phyloP scores from a whole-genome alignment of 2,329 filamentous ascomycete species.

The Alternaria angustiovoidea region DNA sequence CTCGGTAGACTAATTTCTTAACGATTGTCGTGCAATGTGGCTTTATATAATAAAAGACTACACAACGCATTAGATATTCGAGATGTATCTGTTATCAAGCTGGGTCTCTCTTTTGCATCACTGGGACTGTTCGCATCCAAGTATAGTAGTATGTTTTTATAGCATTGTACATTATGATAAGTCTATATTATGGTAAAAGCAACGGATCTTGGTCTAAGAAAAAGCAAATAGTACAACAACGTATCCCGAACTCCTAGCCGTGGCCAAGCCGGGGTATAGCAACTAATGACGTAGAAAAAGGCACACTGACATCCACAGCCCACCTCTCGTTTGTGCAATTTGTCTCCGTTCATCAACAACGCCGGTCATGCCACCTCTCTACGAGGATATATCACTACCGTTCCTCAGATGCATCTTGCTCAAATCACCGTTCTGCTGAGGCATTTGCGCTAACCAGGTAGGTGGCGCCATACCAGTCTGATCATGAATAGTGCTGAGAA shows the following conservation, averaged over 20 bases:
- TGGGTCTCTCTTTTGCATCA: too few species aligned
- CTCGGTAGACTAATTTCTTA: too few species aligned
- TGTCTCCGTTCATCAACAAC: background rate
- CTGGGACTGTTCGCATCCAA: too few species aligned
- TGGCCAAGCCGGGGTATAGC: constrained; percentile 18
- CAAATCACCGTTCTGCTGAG: constrained; percentile 36
- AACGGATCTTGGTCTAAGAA: background rate
- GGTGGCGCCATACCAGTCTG: constrained; percentile 86
- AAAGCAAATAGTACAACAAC: background rate
- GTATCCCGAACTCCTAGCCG: constrained; percentile 9
- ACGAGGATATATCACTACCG: constrained; percentile 31
- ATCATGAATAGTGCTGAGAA: constrained; percentile 85
- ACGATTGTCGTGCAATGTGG: too few species aligned
- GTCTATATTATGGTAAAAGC: background rate
- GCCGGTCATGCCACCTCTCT: background rate
- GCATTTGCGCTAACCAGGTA: constrained; percentile 71
- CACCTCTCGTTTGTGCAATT: background rate
- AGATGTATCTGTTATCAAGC: too few species aligned
- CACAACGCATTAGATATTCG: too few species aligned
- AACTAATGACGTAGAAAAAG: constrained; percentile 2
- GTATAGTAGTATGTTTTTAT: background rate
- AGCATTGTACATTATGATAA: background rate
- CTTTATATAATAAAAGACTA: too few species aligned
- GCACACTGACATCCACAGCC: background rate
- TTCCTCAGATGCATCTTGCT: constrained; percentile 37